A percentile compares a stretch with the other conserved stretches of the same genome.
phyloP scores from a whole-genome alignment of 2,329 filamentous ascomycete genomes.

The Fusarium pilosicola region DNA sequence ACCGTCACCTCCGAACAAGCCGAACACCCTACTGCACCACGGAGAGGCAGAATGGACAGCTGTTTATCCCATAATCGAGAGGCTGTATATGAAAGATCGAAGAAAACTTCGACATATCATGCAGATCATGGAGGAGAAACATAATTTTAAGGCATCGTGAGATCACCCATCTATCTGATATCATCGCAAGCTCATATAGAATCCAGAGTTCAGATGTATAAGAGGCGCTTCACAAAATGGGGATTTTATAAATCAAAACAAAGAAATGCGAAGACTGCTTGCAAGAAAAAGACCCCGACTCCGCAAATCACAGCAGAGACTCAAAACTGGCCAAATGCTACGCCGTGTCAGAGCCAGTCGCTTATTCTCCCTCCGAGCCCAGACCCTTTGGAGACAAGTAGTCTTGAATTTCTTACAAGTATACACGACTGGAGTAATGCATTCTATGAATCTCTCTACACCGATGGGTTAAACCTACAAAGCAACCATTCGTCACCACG shows the following conservation, averaged over 20 bases:
- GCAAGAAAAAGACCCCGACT: fast-evolving
- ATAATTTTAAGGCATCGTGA: conserved; percentile 27
- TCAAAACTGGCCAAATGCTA: no score
- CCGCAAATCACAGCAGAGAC: not conserved
- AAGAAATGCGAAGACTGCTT: not conserved
- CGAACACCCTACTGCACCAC: not conserved
- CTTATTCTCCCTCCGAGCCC: not conserved
- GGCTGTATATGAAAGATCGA: conserved; percentile 6
- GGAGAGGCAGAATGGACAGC: conserved; percentile 14
- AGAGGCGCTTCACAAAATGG: conserved; percentile 27
- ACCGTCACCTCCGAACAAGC: not conserved
- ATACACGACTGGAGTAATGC: conserved; percentile 7
- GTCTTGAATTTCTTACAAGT: conserved; percentile 7
- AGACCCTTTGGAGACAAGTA: not conserved
- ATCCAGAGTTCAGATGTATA: conserved; percentile 13
- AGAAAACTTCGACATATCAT: conserved; percentile 23
- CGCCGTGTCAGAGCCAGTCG: not conserved
- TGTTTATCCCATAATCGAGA: conserved; percentile 5
- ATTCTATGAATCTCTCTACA: conserved; percentile 2
- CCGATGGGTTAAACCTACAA: not conserved
- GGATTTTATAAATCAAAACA: conserved; percentile 18
- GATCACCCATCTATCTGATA: not conserved
- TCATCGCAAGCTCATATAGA: not conserved
- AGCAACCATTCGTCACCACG: no score
- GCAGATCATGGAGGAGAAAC: conserved; percentile 13